These are phyloP conservation scores for Sordariomycetes sp. DNA, from an alignment of 2,329 filamentous ascomycete species.

Conservation along the genomic window DNA sequence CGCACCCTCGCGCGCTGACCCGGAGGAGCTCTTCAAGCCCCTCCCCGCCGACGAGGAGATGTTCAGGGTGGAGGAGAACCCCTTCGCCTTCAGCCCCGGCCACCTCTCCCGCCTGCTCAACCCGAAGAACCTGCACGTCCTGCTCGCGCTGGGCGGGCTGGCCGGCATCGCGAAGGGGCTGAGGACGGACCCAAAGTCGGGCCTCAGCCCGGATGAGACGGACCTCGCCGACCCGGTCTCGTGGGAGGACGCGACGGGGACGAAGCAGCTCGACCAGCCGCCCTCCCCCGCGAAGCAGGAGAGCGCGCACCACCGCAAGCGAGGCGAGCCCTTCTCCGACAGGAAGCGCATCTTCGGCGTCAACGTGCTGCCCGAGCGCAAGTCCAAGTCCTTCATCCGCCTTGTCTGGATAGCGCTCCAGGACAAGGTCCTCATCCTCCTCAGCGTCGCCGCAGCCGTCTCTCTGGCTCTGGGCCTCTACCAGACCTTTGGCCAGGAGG, in stretches of 20 bases:
- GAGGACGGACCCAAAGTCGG: conserved; percentile 50
- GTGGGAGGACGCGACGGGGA: conserved; percentile 49
- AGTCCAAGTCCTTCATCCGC: conserved; percentile 47
- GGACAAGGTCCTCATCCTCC: conserved; percentile 56
- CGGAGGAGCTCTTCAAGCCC: conserved; percentile 50
- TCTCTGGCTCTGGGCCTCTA: conserved; percentile 58
- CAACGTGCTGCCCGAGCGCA: conserved; percentile 53
- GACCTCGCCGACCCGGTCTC: conserved; percentile 48
- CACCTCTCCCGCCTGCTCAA: conserved; percentile 69
- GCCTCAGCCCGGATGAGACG: conserved; percentile 61
- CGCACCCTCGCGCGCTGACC: conserved; percentile 7
- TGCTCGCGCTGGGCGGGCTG: conserved; percentile 64
- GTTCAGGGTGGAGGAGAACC: conserved; percentile 57
- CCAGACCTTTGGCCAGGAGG: conserved; percentile 45
- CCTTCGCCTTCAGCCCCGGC: conserved; percentile 62
- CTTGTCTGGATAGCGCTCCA: conserved; percentile 60
- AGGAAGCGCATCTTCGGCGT: conserved; percentile 46
- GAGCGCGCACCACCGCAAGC: neutral
- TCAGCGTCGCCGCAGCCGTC: conserved; percentile 54
- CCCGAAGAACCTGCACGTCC: conserved; percentile 65
- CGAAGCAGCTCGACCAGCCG: neutral
- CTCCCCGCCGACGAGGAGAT: conserved; percentile 63
- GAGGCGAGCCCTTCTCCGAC: conserved; percentile 25
- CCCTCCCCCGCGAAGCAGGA: conserved; percentile 2
- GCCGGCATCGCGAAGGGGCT: conserved; percentile 64